Conservation (phyloP, 768 basidiomycete genomes). For the Phlegmacium glaucopus region DNA sequence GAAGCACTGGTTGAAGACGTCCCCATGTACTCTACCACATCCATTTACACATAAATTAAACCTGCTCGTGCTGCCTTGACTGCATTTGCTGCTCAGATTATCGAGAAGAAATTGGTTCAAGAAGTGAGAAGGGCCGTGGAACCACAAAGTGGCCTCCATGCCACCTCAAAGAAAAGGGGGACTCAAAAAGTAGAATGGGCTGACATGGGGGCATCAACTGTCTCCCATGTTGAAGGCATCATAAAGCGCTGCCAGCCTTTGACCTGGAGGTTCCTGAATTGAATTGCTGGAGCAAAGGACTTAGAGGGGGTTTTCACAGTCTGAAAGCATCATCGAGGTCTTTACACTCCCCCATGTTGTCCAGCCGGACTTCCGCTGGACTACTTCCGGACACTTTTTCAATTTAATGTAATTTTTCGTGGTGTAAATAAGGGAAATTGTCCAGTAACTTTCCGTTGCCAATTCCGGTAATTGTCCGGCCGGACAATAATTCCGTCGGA, state of each 20-base stretch:
- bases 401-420: too few species aligned
- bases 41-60: slow-evolving; percentile 15
- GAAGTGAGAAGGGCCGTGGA: slow-evolving; percentile 17
- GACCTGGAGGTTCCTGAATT: not conserved
- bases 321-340: too few species aligned
- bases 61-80: slow-evolving; percentile 22
- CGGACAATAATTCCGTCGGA: too few species aligned
- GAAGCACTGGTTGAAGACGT: not conserved
- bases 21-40: too few species aligned
- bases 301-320: not conserved
- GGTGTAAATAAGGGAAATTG: too few species aligned
- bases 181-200: not conserved
- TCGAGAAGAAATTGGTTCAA: slow-evolving; percentile 13
- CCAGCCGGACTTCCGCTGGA: too few species aligned
- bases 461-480: too few species aligned
- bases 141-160: too few species aligned
- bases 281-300: slow-evolving; percentile 4
- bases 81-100: slow-evolving; percentile 25
- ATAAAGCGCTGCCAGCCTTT: slow-evolving; percentile 1
- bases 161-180: not conserved
- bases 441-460: too few species aligned
- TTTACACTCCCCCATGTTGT: too few species aligned
- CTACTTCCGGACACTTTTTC: too few species aligned
- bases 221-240: not conserved
- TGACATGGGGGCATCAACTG: slow-evolving; percentile 3